Evolutionary conservation across 768 basidiomycete species (phyloP), one percentile per base, ranked within the genome.

Genomic region (Amanita muscaria): DNA sequence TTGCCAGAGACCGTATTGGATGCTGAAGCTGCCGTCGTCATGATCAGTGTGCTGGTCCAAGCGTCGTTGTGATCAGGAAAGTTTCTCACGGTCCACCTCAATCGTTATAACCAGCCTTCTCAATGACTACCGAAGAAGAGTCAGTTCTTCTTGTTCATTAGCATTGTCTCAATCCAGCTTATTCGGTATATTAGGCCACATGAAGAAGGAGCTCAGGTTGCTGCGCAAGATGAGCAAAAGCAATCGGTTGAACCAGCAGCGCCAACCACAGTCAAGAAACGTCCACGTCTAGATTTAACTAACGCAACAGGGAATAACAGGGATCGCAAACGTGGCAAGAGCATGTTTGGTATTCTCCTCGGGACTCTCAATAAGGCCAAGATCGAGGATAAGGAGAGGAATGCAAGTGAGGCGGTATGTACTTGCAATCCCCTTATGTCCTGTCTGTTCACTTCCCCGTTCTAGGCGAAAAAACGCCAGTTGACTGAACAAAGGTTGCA

Each of bases 331-430:
- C 82, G 85, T 56, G 87, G 87, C 60, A 87, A 85, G 76, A 79
- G 76, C 66, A 86, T 88, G 83, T 86, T 90, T 67, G 88, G 86
- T 49, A 69, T 89, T 52, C 69, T 88, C 51, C 63, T 90, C 46
- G 85, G 85, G 42, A 90, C 87, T 52, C 74, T 90, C 49, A 86
- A 82, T 67, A 86, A 85, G 70, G 88, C 88, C 51, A 88, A 88
- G 68, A 80, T 75, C 52, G 87, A 90, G 68, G 87, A 88, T 62
- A 82, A 84, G 59, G 79, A 85, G 69, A 71, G 86, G 48, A 86
- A 73, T 58, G 80, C 81, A n/a, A 88, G 85, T 62, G 87, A 90
- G 55, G 85, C 87, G 55, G 87, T 88, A 48, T 38, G 65, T 60
- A 65, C 62, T 30, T 31, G 42, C 14, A 21, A 19, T 29, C 9